Evolutionary conservation across 2,329 filamentous ascomycete species (phyloP).

Genomic region (Trichoderma semiorbis): DNA sequence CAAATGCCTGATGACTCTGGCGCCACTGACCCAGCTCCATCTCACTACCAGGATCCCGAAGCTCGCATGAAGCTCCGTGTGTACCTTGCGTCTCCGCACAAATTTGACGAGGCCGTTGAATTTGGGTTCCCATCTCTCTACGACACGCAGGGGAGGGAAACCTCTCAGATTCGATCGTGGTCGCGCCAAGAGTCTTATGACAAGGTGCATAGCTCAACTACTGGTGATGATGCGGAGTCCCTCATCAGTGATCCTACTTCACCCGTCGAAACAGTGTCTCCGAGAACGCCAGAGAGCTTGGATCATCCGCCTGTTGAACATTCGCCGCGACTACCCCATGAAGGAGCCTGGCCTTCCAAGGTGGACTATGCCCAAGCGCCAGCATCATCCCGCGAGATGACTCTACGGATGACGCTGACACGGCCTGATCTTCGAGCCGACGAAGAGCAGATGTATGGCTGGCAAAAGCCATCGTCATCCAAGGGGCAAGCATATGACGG

Average conservation of each 20-base stretch:
- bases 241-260: slow-evolving; percentile 55
- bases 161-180: slow-evolving; percentile 23
- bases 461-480: slow-evolving; percentile 46
- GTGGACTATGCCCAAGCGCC: slow-evolving; percentile 49
- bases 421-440: slow-evolving; percentile 77
- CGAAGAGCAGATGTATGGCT: slow-evolving; percentile 69
- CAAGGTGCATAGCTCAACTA: slow-evolving; percentile 53
- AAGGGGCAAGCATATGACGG: slow-evolving; percentile 42
- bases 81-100: slow-evolving; percentile 84
- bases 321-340: slow-evolving; percentile 27
- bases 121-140: slow-evolving; percentile 80
- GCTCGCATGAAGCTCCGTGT: slow-evolving; percentile 80
- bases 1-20: slow-evolving; percentile 23
- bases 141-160: slow-evolving; percentile 34
- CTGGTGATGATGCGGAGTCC: slow-evolving; percentile 56
- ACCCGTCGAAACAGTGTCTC: slow-evolving; percentile 56
- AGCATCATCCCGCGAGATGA: slow-evolving; percentile 77
- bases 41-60: slow-evolving; percentile 88
- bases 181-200: slow-evolving; percentile 31
- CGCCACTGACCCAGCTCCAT: slow-evolving; percentile 64
- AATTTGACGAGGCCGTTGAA: slow-evolving; percentile 92
- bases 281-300: slow-evolving; percentile 51
- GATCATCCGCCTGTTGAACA: slow-evolving; percentile 37
- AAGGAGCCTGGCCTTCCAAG: slow-evolving; percentile 30
- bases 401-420: slow-evolving; percentile 91